A percentile compares a stretch with the other conserved stretches of the same genome.
These are phyloP conservation scores for Ensete ventricosum DNA, from an alignment of 176 grass and related monocot genomes.

Conservation along the genomic window DNA sequence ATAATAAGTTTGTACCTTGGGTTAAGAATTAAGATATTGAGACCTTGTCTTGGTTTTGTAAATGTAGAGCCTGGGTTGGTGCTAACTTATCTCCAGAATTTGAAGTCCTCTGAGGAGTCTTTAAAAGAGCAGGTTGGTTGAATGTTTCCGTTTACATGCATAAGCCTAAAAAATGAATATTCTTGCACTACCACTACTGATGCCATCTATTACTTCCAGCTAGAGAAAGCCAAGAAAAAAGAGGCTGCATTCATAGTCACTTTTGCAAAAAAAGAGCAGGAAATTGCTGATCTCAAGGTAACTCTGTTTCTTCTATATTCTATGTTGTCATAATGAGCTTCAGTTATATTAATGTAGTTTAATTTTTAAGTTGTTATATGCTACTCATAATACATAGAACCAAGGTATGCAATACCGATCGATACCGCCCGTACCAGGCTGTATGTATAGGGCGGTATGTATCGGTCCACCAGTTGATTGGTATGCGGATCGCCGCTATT, in stretches of 20 bases:
- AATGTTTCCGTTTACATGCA: constrained; percentile 7
- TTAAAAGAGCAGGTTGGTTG: constrained; percentile 78
- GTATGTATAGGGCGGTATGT: too few species aligned
- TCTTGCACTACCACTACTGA: constrained; percentile 1
- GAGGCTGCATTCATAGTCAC: constrained; percentile 96
- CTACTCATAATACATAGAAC: too few species aligned
- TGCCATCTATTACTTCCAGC: constrained; percentile 37
- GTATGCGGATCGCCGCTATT: too few species aligned
- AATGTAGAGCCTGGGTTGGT: constrained; percentile 71
- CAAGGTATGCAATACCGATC: too few species aligned
- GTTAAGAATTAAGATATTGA: background rate
- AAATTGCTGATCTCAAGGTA: constrained; percentile 95
- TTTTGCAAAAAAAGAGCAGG: constrained; percentile 93
- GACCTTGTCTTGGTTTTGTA: constrained; percentile 12
- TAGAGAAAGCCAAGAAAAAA: constrained; percentile 98
- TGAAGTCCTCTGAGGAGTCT: constrained; percentile 95
- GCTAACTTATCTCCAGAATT: constrained; percentile 64
- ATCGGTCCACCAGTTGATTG: too few species aligned
- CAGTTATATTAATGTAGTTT: background rate
- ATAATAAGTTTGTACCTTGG: background rate
- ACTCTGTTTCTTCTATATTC: background rate
- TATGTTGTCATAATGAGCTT: background rate
- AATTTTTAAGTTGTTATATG: too few species aligned
- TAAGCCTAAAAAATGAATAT: background rate
- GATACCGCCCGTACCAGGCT: too few species aligned